These are phyloP conservation scores for Rhodotorula diobovata DNA, from an alignment of 768 basidiomycete genomes.

Conservation along the genomic window DNA sequence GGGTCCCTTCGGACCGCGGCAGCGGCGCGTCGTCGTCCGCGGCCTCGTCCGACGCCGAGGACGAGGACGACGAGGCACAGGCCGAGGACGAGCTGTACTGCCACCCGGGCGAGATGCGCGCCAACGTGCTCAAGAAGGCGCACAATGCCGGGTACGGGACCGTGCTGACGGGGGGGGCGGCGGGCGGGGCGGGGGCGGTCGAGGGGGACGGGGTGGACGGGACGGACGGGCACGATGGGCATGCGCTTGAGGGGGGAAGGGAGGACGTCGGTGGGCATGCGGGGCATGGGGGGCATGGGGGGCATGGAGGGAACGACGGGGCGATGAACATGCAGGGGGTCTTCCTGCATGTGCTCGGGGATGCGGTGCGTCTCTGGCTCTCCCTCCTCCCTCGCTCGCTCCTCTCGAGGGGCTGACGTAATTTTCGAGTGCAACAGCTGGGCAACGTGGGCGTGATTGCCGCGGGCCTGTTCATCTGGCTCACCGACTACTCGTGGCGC, in stretches of 20 bases:
- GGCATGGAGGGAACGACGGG: conserved; percentile 50
- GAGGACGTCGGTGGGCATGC: background rate
- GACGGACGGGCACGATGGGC: background rate
- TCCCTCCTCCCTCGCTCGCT: background rate
- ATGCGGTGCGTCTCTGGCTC: conserved; percentile 60
- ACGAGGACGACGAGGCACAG: conserved; percentile 3
- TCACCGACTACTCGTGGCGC: conserved; percentile 74
- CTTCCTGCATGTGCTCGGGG: conserved; percentile 87
- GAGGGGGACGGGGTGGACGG: too few relatives aligned
- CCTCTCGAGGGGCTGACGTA: background rate
- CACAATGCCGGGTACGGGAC: conserved; percentile 58
- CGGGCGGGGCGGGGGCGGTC: too few relatives aligned
- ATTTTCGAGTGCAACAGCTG: conserved; percentile 48
- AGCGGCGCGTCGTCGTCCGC: conserved; percentile 2
- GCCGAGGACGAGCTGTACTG: conserved; percentile 60
- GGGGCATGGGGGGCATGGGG: conserved; percentile 29
- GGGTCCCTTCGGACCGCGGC: background rate
- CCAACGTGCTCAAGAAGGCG: conserved; percentile 64
- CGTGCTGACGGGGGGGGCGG: background rate
- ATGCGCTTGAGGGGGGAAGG: too few relatives aligned
- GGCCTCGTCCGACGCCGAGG: conserved; percentile 16
- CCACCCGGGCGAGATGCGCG: conserved; percentile 53
- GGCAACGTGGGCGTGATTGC: conserved; percentile 97
- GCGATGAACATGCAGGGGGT: conserved; percentile 99
- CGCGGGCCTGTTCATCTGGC: conserved; percentile 91